Base-by-base conservation (phyloP, 768 basidiomycete genomes). In the Suillus brevipes region DNA sequence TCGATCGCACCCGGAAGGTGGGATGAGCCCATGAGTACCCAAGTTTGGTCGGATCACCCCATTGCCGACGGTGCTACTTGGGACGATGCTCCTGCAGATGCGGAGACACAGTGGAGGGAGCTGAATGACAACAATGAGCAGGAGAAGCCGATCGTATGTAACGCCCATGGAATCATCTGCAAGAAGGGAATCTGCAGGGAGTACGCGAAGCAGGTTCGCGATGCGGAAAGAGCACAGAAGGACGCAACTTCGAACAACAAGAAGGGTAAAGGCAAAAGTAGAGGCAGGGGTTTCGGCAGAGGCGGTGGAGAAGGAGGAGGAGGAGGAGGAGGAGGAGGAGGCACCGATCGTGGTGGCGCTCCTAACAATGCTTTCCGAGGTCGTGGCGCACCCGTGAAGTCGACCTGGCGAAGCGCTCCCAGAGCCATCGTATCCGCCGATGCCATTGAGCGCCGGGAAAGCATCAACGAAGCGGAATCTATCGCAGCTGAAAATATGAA, bases 111-210 rank as follows among this genome's bases (percentile, higher is more conserved):
- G 6, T 77, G 72, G 75, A 57, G 18, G 9, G 43, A 71, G 62
- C 56, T 25, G 23, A 40, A 18, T 12, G 37, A 47, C 31, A 61
- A 65, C 23, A 61, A 66, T 62, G 56, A 65, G 36, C 10, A 52
- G 13, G 53, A 34, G 20, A 63, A 65, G 50, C 69, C 67, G 57
- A 45, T 65, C 6, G 36, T 72, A 57, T 80, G 79, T 65, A 66
- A 63, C 1, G 75, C 72, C 36, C 79, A 80, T 55, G 76, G 77
- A 12, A 50, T 66, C 34, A 70, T 79, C 16, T 80, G 79, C 69
- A 77, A 69, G 64, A 77, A 76, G 66, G 77, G 78, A 61, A 79
- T 80, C 53, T 80, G 79, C 42, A 62, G 58, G 59, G 74, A 74
- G 64, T 77, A 78, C 55, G 75, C 74, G 2, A 69, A n/a, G 38